A percentile compares a stretch with the other conserved stretches of the same genome.
Evolutionary conservation across 176 grass and related monocot genomes (phyloP).

Genomic region (Eleusine indica): DNA sequence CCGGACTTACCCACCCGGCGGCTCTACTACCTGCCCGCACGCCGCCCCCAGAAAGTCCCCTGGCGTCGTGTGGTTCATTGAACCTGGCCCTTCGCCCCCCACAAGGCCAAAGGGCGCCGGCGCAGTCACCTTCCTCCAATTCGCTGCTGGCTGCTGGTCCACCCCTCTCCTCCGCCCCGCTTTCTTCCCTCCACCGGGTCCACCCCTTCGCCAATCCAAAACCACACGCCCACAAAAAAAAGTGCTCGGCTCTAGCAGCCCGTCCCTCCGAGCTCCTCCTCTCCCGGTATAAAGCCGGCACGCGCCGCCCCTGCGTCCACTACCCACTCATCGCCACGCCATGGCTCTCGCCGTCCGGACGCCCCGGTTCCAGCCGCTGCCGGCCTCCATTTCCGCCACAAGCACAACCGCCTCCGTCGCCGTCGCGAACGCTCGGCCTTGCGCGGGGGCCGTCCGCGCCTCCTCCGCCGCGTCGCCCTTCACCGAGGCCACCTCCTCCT

Average conservation of each 20-base stretch:
- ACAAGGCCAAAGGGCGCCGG: conserved; percentile 18
- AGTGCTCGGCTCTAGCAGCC: neutral
- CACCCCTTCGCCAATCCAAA: conserved; percentile 45
- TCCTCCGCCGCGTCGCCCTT: conserved; percentile 59
- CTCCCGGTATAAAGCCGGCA: conserved; percentile 31
- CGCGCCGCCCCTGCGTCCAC: neutral
- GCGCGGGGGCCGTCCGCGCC: conserved; percentile 22
- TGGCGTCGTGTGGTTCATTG: conserved; percentile 55
- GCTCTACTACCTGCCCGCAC: neutral
- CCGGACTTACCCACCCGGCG: conserved; percentile 32
- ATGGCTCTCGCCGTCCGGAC: conserved; percentile 42
- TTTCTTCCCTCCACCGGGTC: neutral
- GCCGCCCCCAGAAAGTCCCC: neutral
- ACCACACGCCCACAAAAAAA: conserved; percentile 16
- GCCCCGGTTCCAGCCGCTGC: conserved; percentile 36
- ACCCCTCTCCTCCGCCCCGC: neutral
- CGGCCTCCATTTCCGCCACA: conserved; percentile 37
- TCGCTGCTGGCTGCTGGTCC: neutral
- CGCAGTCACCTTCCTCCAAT: neutral
- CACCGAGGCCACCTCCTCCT: conserved; percentile 77
- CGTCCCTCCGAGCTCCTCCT: neutral
- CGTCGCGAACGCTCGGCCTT: neutral
- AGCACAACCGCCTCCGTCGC: conserved; percentile 13
- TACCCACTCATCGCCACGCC: neutral
- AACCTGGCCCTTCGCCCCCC: conserved; percentile 61